These are phyloP conservation scores for Euphorbia tirucalli DNA, from an alignment of 345 rosid genomes.

Conservation along the genomic window DNA sequence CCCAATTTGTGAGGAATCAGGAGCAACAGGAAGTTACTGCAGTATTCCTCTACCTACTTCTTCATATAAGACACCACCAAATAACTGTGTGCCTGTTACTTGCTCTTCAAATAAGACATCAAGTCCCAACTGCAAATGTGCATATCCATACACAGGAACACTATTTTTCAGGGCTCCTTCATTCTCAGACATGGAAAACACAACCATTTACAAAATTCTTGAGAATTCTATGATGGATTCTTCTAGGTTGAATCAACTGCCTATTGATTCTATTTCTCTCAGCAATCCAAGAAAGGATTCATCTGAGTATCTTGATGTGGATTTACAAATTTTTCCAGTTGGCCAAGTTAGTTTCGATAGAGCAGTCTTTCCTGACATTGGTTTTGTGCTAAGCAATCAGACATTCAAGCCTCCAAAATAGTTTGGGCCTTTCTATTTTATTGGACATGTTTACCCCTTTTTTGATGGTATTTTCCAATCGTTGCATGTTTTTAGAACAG, in stretches of 20 bases:
- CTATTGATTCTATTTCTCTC: conserved; percentile 58
- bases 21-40: conserved; percentile 40
- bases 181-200: conserved; percentile 55
- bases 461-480: conserved; percentile 49
- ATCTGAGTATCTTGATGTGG: conserved; percentile 40
- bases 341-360: conserved; percentile 46
- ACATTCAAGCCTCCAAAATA: conserved; percentile 49
- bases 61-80: conserved; percentile 39
- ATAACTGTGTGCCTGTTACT: conserved; percentile 38
- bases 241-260: conserved; percentile 38
- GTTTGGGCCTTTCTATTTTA: conserved; percentile 65
- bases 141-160: conserved; percentile 61
- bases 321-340: conserved; percentile 52
- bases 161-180: conserved; percentile 58
- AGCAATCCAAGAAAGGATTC: conserved; percentile 54
- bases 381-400: conserved; percentile 59
- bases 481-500: neutral
- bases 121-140: conserved; percentile 61
- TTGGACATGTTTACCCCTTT: conserved; percentile 28
- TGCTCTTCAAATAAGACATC: conserved; percentile 42
- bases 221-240: conserved; percentile 23
- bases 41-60: conserved; percentile 15
- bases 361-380: conserved; percentile 40
- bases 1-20: conserved; percentile 57
- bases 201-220: conserved; percentile 34